A percentile compares a stretch with the other conserved stretches of the same genome.
phyloP scores from a whole-genome alignment of 2,329 filamentous ascomycete species.

The Parasarocladium wereldwijsianum region DNA sequence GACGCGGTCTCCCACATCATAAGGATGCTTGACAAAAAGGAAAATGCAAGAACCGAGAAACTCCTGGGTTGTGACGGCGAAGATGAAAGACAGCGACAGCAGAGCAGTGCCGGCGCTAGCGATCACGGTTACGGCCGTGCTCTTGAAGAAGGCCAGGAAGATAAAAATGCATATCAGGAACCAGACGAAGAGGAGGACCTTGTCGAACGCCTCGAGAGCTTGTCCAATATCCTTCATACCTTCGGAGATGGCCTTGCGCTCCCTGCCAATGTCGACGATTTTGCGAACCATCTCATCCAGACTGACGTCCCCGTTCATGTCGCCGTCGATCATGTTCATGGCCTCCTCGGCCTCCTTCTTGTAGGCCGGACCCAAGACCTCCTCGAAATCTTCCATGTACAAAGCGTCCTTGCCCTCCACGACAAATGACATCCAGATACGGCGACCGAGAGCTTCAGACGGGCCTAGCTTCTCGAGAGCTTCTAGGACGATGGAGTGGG shows the following conservation, averaged over 20 bases:
- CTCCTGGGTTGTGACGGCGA: constrained; percentile 82
- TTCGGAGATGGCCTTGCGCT: constrained; percentile 75
- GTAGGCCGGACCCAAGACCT: constrained; percentile 68
- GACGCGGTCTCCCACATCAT: constrained; percentile 87
- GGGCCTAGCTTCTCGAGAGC: constrained; percentile 74
- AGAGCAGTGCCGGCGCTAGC: constrained; percentile 84
- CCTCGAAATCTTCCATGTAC: constrained; percentile 65
- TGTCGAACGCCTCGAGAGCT: constrained; percentile 81
- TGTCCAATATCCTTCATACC: constrained; percentile 98
- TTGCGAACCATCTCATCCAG: constrained; percentile 91
- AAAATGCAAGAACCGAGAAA: constrained; percentile 98
- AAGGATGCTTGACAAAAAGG: constrained; percentile 96
- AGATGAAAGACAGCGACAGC: constrained; percentile 92
- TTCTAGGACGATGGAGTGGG: constrained; percentile 78
- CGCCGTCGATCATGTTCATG: constrained; percentile 67
- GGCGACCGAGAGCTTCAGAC: constrained; percentile 81
- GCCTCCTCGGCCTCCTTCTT: constrained; percentile 72
- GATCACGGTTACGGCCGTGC: constrained; percentile 69
- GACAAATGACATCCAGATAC: constrained; percentile 97
- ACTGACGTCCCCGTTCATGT: constrained; percentile 86
- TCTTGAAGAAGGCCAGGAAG: constrained; percentile 81
- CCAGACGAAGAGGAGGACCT: constrained; percentile 68
- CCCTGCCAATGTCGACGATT: constrained; percentile 67
- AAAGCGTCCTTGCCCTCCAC: constrained; percentile 75
- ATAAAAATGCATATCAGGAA: constrained; percentile 70